Evolutionary conservation across 2,329 filamentous ascomycete species (phyloP).

Genomic region (Herpomyces periplanetae): DNA sequence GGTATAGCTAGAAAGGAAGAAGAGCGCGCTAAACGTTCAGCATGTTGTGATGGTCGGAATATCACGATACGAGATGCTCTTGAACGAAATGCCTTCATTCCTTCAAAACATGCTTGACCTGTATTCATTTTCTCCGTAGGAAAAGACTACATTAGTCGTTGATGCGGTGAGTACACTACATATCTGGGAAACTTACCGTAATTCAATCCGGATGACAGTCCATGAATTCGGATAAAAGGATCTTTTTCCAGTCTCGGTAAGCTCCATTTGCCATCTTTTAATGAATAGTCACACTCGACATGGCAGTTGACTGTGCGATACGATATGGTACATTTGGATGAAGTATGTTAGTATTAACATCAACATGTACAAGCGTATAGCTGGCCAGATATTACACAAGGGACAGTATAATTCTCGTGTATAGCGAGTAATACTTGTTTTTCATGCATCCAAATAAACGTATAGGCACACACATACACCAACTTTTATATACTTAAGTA

Average conservation of each 20-base stretch:
- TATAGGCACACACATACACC: no score
- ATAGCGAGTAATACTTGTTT: no score
- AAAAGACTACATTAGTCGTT: conserved; percentile 1
- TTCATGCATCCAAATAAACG: no score
- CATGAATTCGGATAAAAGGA: conserved; percentile 56
- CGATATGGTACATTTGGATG: no score
- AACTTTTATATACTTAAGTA: no score
- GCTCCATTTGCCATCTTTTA: conserved; percentile 33
- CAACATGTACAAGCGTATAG: no score
- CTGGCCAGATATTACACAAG: no score
- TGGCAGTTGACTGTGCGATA: conserved; percentile 67
- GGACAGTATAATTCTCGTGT: no score
- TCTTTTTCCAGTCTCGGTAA: conserved; percentile 37
- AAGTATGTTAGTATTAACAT: no score
- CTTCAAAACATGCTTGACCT: conserved; percentile 76
- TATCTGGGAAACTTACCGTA: conserved; percentile 15
- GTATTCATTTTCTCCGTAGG: no score
- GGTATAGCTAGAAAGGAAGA: conserved; percentile 52
- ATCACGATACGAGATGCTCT: conserved; percentile 28
- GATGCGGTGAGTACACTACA: background rate
- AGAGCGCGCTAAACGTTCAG: conserved; percentile 42
- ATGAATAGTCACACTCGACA: conserved; percentile 48
- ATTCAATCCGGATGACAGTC: conserved; percentile 77
- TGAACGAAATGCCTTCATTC: conserved; percentile 83
- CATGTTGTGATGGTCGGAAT: conserved; percentile 62